Evolutionary conservation across 163 green algal species (phyloP).

Genomic region (Chlorella variabilis): DNA sequence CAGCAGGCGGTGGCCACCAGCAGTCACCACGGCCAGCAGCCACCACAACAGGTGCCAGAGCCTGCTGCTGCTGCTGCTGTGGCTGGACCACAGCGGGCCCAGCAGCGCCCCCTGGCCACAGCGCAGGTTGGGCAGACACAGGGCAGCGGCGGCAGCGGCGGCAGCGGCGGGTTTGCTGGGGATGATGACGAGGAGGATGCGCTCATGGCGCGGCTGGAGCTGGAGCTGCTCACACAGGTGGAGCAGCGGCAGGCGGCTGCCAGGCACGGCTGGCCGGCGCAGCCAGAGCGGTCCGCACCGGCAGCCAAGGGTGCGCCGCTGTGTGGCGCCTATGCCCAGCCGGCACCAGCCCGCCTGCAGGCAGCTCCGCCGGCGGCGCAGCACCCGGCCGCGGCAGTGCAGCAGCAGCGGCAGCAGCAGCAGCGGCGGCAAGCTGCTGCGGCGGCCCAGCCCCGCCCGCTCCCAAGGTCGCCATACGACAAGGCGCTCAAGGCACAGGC

Average conservation of each 20-base stretch:
- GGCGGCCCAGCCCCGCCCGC: background rate
- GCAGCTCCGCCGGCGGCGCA: conserved; percentile 12
- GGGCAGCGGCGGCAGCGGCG: background rate
- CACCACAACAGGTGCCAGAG: conserved; percentile 7
- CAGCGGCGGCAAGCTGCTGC: background rate
- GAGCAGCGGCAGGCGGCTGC: background rate
- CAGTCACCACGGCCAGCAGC: background rate
- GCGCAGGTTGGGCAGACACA: background rate
- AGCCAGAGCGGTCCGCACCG: background rate
- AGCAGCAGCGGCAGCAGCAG: conserved; percentile 15
- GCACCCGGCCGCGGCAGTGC: background rate
- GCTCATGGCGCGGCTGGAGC: background rate
- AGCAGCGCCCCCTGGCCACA: background rate
- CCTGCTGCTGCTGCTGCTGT: background rate
- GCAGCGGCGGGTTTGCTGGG: background rate
- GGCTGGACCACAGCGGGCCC: background rate
- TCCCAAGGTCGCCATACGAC: background rate
- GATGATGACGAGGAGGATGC: conserved; percentile 9
- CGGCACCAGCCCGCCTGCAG: background rate
- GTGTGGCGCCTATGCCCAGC: background rate
- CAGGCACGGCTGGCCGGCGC: background rate
- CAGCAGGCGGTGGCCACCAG: background rate
- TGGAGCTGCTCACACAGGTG: conserved; percentile 1
- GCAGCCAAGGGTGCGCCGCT: background rate
- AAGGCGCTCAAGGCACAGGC: too few species aligned